phyloP scores from a whole-genome alignment of 208 protist species.

The Angomonas deanei region DNA sequence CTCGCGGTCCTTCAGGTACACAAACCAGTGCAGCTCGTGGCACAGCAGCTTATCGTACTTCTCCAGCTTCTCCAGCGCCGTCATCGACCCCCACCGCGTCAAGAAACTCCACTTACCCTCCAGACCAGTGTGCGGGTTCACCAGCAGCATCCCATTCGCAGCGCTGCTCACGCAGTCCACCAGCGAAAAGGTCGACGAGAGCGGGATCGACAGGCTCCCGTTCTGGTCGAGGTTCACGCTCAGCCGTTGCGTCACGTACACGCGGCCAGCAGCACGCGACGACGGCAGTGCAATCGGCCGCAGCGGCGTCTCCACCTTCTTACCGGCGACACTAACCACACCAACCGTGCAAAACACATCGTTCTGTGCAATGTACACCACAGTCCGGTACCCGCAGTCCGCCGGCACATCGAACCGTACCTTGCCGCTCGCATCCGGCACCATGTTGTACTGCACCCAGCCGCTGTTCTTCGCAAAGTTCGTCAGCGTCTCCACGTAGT shows the following conservation, averaged over 20 bases:
- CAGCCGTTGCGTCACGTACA: slow-evolving; percentile 8
- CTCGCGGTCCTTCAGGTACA: slow-evolving; percentile 17
- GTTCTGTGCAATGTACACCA: slow-evolving; percentile 9
- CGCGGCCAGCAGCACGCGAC: neutral
- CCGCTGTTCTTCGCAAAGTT: slow-evolving; percentile 6
- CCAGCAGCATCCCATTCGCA: neutral
- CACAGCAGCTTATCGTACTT: slow-evolving; percentile 16
- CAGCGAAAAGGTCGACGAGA: neutral
- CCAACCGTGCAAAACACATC: neutral
- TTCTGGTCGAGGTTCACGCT: neutral
- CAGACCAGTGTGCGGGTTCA: neutral
- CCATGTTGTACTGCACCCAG: slow-evolving; percentile 8
- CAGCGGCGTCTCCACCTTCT: neutral
- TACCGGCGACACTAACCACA: neutral
- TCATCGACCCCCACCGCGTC: slow-evolving; percentile 3
- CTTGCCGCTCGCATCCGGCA: neutral
- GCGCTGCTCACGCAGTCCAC: slow-evolving; percentile 4
- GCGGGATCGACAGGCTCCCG: neutral
- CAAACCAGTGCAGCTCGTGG: slow-evolving; percentile 17
- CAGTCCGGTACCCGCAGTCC: slow-evolving; percentile 7
- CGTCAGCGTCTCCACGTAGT: slow-evolving; percentile 6
- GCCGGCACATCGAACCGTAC: slow-evolving; percentile 6
- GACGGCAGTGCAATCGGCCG: neutral
- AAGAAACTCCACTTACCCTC: slow-evolving; percentile 12
- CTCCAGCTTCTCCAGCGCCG: slow-evolving; percentile 6